Conservation (phyloP, 1,284 basidiomycete genomes). For the Lentinula novae-zelandiae region DNA sequence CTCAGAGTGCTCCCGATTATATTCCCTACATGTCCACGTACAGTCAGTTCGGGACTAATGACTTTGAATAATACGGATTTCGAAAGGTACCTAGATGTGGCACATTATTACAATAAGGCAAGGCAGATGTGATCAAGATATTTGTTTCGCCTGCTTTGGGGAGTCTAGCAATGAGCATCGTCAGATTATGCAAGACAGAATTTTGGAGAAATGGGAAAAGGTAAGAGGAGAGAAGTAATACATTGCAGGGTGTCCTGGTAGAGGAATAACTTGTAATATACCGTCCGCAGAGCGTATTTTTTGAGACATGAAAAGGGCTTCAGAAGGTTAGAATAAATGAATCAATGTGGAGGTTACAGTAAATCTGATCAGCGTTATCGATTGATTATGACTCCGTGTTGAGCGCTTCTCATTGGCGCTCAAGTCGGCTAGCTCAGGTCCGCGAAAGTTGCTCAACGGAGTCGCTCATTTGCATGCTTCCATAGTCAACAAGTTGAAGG, state of each 20-base stretch:
- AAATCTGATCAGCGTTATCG: neutral
- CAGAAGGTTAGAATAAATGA: neutral
- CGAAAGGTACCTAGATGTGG: conserved; percentile 81
- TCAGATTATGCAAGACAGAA: conserved; percentile 6
- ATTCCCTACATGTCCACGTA: conserved; percentile 61
- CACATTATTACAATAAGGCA: conserved; percentile 99
- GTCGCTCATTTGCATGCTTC: no score
- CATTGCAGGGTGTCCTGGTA: conserved; percentile 47
- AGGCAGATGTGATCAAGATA: conserved; percentile 90
- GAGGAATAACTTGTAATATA: conserved; percentile 52
- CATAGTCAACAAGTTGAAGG: no score
- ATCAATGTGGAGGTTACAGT: no score
- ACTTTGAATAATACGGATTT: neutral
- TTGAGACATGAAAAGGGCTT: conserved; percentile 46
- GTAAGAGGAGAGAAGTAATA: conserved; percentile 24
- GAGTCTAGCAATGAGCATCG: conserved; percentile 44
- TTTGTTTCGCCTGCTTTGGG: conserved; percentile 86
- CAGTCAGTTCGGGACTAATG: neutral
- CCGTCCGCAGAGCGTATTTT: conserved; percentile 63
- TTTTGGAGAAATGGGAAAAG: neutral
- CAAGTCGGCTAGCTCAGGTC: no score
- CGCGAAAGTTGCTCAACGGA: no score
- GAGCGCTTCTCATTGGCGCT: no score
- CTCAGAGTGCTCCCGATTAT: conserved; percentile 97
- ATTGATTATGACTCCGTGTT: neutral